Evolutionary conservation across 2,329 filamentous ascomycete species (phyloP).

Genomic region (Elsinoe fawcettii): DNA sequence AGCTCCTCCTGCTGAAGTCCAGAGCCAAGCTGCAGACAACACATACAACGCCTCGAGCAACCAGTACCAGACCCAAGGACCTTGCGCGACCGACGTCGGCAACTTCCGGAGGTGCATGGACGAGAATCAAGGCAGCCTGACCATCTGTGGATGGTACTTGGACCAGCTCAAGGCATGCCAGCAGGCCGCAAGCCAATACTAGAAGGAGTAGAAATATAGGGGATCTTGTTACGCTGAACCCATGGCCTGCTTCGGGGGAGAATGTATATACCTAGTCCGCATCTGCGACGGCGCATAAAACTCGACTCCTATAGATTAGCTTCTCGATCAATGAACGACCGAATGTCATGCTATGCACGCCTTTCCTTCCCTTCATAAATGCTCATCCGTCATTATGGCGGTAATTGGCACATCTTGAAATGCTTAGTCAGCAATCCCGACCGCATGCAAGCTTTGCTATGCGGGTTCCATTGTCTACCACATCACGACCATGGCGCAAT

Average conservation of each 20-base stretch:
- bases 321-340: no score
- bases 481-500: conserved; percentile 48
- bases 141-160: conserved; percentile 95
- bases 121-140: conserved; percentile 86
- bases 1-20: conserved; percentile 45
- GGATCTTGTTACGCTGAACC: neutral
- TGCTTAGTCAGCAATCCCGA: conserved; percentile 12
- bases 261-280: neutral
- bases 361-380: no score
- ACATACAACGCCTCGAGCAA: conserved; percentile 26
- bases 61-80: conserved; percentile 34
- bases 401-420: no score
- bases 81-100: conserved; percentile 69
- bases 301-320: conserved; percentile 3
- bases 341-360: no score
- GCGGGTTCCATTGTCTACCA: neutral
- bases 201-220: conserved; percentile 22
- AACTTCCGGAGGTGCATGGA: conserved; percentile 95
- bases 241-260: neutral
- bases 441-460: conserved; percentile 4
- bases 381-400: no score
- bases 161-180: conserved; percentile 69
- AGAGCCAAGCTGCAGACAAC: conserved; percentile 35
- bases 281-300: conserved; percentile 8
- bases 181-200: conserved; percentile 41